Evolutionary conservation across 148 eudicot genomes (phyloP), one percentile per base, ranked within the genome.

Genomic region (Heliamphora exappendiculata): DNA sequence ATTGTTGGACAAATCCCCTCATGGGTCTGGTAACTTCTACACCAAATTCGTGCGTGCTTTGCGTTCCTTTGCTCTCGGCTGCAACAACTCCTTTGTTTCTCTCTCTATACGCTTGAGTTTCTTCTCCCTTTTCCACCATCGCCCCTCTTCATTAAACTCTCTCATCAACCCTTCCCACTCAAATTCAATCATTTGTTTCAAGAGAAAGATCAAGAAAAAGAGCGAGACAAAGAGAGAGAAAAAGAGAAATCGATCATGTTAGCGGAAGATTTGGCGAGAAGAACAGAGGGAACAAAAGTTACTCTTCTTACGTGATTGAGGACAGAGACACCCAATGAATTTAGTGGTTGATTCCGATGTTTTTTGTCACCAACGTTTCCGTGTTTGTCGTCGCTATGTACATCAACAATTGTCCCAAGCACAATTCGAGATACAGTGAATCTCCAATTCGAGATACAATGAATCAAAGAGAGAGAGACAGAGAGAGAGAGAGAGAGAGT

Each of bases 301-400:
- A 53, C 26, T 57, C 77, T 5, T 22, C 79, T 28, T 77, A 77
- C 2, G 72, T 39, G 51, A 24, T 76, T 1, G 79, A 75, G 4
- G 80, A 86, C 1, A 54, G 78, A 2, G 91, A 91, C 0, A 54
- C 67, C 6, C 84, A 79, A 17, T 90, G 93, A 91, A 79, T 75
- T 9, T 81, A 93, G 11, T 92, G 97, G 97, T 28, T 90, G 51
- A 83, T 90, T n/a, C 97, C 97, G 0, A 22, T 85, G 67, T 64
- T 90, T 20, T 83, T 85, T 0, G 84, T 85, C 16, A 81, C 83
- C 13, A 89, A 89, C 62, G 47, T 92, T n/a, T 87, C 79, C 3
- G 34, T 92, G 51, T 92, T 92, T 77, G 54, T 89, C 0, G 51
- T 89, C 0, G 76, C 60, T 7, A 85, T 92, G 95, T 89, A 78